These are phyloP conservation scores for Dittrichia graveolens DNA, from an alignment of 129 eudicot species.

Conservation along the genomic window DNA sequence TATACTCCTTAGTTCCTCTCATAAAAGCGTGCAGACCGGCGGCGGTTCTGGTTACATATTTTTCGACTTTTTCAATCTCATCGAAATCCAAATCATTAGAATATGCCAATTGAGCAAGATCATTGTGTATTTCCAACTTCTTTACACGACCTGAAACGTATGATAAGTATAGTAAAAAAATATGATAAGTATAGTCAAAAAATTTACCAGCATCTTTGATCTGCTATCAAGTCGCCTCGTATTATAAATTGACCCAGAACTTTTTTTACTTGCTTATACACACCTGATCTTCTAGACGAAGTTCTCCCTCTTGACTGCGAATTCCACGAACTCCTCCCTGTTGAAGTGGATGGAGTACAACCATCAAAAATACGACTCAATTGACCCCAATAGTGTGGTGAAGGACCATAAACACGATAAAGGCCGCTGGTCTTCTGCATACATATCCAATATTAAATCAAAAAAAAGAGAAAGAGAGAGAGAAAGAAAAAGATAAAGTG, in stretches of 20 bases:
- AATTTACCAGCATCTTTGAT: conserved; percentile 15
- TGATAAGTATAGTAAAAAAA: conserved; percentile 16
- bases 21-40: not conserved
- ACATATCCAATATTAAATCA: not conserved
- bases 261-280: conserved; percentile 4
- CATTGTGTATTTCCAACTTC: not conserved
- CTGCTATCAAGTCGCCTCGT: too few relatives aligned
- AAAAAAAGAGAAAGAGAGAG: not conserved
- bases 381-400: not conserved
- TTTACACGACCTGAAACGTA: conserved; percentile 15
- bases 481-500: too few relatives aligned
- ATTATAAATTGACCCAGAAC: too few relatives aligned
- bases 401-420: too few relatives aligned
- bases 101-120: not conserved
- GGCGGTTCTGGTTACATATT: not conserved
- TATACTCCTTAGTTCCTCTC: not conserved
- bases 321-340: not conserved
- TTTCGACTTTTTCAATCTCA: not conserved
- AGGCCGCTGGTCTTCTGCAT: not conserved
- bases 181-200: too few relatives aligned
- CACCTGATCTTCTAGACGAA: conserved; percentile 8
- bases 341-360: conserved; percentile 2
- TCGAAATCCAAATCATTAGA: not conserved
- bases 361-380: not conserved
- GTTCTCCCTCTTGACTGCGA: not conserved